Base-by-base conservation (phyloP, 2,329 filamentous ascomycete species). In the Calonectria honghensis region DNA sequence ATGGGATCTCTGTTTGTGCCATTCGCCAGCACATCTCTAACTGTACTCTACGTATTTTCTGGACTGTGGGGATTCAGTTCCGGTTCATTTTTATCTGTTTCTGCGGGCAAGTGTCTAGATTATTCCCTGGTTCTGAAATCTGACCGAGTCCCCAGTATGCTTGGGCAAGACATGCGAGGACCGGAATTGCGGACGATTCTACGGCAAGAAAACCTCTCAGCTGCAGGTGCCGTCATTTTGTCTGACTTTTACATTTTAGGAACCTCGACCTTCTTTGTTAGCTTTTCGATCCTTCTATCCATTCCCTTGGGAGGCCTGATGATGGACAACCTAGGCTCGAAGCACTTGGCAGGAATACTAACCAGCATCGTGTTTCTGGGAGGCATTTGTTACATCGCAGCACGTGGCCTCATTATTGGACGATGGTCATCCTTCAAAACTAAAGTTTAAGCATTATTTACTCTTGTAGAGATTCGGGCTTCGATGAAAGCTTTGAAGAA, bases 51-150 rank as follows among this genome's bases (percentile, higher is more conserved):
- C 10, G 54, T 37, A 37, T 59, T 59, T 37, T 59, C 31, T 37
- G 54, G 54, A 2, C 20, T 59, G 32, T 59, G 54, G 54, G 52
- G 54, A 27, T 37, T 59, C 10, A 59, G 32, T 24, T 59, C 32
- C 9, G 54, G 54, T 11, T 59, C 54, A 24, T 59, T 59, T 37
- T 20, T 59, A 4, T 59, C 54, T 14, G 31, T 59, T 59, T 59
- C 32, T 24, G 32, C 54, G 37, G 32, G 54, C 27, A 14, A 6
- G 31, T 37, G 11, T 13, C 18, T 18, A 14, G 3, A 41, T 20
- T 6, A 20, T 20, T 20, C 16, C 1, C 31, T 4, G 14, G 29
- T 9, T 4, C 9, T 31, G 16, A 35, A 11, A 6, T 4, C 1
- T 57, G 14, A 20, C n/a, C 4, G 31, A n/a, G 27, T 35, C 52